phyloP scores from a whole-genome alignment of 805 yeast genomes.

The Blastobotrys chiropterorum region DNA sequence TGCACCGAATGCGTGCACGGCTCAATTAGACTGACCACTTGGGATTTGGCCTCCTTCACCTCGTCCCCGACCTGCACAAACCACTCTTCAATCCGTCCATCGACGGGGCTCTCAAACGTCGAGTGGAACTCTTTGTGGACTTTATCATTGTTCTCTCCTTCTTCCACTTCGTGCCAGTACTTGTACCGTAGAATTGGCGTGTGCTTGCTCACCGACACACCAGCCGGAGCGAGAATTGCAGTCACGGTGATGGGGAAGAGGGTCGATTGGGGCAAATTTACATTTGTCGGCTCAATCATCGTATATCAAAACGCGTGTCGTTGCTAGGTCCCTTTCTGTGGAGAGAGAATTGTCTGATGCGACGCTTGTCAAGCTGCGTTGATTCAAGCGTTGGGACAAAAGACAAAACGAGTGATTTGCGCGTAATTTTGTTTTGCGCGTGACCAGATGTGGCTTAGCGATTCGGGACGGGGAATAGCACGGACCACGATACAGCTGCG shows the following conservation, averaged over 20 bases:
- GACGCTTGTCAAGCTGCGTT: background rate
- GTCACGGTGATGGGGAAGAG: slow-evolving; percentile 65
- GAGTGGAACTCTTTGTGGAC: slow-evolving; percentile 34
- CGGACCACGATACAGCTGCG: no score
- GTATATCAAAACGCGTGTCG: background rate
- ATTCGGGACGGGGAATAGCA: background rate
- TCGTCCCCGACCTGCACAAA: slow-evolving; percentile 53
- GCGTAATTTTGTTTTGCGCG: no score
- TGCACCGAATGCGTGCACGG: slow-evolving; percentile 91
- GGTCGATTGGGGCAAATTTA: slow-evolving; percentile 53
- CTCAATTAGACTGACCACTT: slow-evolving; percentile 57
- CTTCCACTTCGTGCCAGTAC: slow-evolving; percentile 51
- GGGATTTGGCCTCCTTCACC: slow-evolving; percentile 41
- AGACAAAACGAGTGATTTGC: background rate
- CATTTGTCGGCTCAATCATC: slow-evolving; percentile 34
- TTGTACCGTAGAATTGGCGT: slow-evolving; percentile 52
- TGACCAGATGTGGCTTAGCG: no score
- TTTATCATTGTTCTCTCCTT: slow-evolving; percentile 33
- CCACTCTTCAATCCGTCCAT: slow-evolving; percentile 55
- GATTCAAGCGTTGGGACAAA: background rate
- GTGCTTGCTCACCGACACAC: slow-evolving; percentile 45
- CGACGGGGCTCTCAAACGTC: slow-evolving; percentile 74
- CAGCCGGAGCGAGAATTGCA: slow-evolving; percentile 40
- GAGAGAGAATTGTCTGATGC: background rate
- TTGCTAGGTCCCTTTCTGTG: background rate